Conservation (phyloP, 805 yeast genomes). For the Wickerhamomyces queroliae region DNA sequence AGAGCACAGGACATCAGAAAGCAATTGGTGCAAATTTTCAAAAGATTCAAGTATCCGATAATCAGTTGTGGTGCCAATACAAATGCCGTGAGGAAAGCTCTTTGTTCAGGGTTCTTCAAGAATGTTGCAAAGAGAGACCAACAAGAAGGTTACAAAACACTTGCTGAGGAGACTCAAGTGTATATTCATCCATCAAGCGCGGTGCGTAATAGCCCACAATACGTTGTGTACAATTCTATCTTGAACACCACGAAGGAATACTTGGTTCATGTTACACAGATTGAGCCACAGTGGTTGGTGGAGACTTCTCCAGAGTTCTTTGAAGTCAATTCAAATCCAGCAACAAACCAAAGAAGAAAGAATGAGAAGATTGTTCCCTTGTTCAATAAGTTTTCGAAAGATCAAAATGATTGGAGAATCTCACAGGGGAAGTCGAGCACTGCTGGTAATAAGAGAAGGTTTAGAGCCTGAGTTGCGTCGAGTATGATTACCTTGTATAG, state of each 20-base stretch:
- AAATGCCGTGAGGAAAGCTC: constrained; percentile 52
- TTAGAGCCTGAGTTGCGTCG: constrained; percentile 12
- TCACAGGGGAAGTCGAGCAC: constrained; percentile 2
- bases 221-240: constrained; percentile 76
- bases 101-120: constrained; percentile 64
- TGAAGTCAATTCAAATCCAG: constrained; percentile 35
- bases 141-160: constrained; percentile 68
- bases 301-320: constrained; percentile 70
- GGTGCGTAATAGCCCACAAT: constrained; percentile 62
- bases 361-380: constrained; percentile 70
- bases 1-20: constrained; percentile 76
- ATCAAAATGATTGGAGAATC: constrained; percentile 73
- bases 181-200: constrained; percentile 85
- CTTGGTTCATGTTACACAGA: constrained; percentile 82
- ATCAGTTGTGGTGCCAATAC: constrained; percentile 49
- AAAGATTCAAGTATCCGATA: constrained; percentile 37
- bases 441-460: constrained; percentile 32
- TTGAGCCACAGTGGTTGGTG: constrained; percentile 77
- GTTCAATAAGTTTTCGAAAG: constrained; percentile 50
- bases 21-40: constrained; percentile 59
- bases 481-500: too few relatives aligned
- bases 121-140: constrained; percentile 62
- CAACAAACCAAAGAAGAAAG: constrained; percentile 37
- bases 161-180: constrained; percentile 70
- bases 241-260: constrained; percentile 83